Base-by-base conservation (phyloP, 495 filamentous ascomycete genomes). In the Podospora australis region DNA sequence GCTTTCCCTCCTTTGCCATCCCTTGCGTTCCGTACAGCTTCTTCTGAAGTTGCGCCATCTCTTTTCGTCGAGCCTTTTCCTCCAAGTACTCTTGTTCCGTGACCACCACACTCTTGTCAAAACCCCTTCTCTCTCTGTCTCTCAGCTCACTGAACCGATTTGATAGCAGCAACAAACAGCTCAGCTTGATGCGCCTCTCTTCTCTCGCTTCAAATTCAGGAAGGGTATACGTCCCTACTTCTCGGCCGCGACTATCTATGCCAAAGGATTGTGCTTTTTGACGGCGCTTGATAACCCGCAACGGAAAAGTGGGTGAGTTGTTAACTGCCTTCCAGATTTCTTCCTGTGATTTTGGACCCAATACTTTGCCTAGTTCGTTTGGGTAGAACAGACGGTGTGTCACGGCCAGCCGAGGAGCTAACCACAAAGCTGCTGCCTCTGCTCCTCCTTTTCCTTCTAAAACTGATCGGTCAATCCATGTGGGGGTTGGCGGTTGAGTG, bases 261-360 rank as follows among this genome's bases (percentile, higher is more conserved):
- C 34, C 34, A 5, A 10, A 28, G 23, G 5, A 11, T 23, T 23
- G 8, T 23, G 10, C n/a, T 16, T 43, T 14, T 36, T 36, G 14
- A 3, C 32, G 10, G 3, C 14, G 1, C 5, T 36, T 36, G n/a
- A 36, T 16, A 4, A n/a, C 32, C 13, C 32, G 7, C 8, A 17
- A 1, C 8, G 32, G 32, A 8, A 36, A n/a, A n/a, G 32, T 3
- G 32, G 19, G 32, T 36, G 32, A n/a, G 19, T 76, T 67, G 61
- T 70, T 70, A 2, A 75, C 54, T 5, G 55, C 48, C 46, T 67
- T 68, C 74, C 73, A 77, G 40, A 73, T 64, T 44, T 79, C 76
- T 47, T 65, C 70, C 47, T 72, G 65, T 34, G 64, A 55, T 56
- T 70, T 73, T 48, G 60, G 59, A 1, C 57, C 67, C 30, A 74